phyloP scores from a whole-genome alignment of 139 green algal species.

The Zygnema cylindricum region DNA sequence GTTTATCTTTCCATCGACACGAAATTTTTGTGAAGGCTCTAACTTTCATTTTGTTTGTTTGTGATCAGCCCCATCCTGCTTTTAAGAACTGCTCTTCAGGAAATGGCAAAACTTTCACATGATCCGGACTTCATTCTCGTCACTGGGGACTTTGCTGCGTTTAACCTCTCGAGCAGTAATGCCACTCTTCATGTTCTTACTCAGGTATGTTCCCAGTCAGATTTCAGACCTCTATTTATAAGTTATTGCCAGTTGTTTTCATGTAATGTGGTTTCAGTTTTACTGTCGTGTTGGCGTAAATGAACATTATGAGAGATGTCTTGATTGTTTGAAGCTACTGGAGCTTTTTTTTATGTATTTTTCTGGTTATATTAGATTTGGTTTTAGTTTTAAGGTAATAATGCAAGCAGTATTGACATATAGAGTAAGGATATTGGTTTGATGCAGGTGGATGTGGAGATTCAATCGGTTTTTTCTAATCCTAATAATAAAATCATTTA shows the following conservation, averaged over 20 bases:
- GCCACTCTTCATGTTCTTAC: background rate
- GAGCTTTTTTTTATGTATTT: background rate
- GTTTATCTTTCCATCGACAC: too few species aligned
- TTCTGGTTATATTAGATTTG: background rate
- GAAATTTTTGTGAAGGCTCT: too few species aligned
- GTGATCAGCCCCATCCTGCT: background rate
- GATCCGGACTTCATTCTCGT: slow-evolving; percentile 6
- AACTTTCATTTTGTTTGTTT: too few species aligned
- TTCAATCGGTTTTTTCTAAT: background rate
- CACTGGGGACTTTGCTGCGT: background rate
- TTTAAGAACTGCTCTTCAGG: background rate
- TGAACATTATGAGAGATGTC: background rate
- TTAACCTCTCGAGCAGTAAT: background rate
- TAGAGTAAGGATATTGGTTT: background rate
- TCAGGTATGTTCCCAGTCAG: too few species aligned
- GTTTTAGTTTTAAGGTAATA: background rate
- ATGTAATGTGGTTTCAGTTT: background rate
- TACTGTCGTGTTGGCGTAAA: background rate
- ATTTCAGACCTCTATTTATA: background rate
- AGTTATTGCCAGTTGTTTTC: background rate
- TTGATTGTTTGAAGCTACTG: background rate
- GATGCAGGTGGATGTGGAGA: background rate
- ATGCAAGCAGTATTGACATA: background rate
- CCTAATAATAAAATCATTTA: background rate
- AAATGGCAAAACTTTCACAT: background rate